Evolutionary conservation across 202 grass and related monocot species (phyloP).

Genomic region (Panicum virgatum): DNA sequence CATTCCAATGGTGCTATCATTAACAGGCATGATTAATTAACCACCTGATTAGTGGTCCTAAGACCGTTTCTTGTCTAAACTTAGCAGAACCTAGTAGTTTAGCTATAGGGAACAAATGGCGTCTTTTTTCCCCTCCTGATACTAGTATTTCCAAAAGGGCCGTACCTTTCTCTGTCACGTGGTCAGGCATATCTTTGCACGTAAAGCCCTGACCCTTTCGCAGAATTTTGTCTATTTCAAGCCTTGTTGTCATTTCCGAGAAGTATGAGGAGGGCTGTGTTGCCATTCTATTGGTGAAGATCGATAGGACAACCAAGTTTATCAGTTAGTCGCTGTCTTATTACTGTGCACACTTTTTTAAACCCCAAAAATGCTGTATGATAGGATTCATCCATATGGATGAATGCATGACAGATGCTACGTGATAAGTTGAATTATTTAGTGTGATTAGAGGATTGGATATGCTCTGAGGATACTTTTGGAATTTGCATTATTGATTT

Average conservation of each 20-base stretch:
- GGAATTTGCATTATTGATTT: constrained; percentile 48
- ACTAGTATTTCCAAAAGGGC: constrained; percentile 2
- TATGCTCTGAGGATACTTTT: constrained; percentile 31
- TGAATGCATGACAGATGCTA: background rate
- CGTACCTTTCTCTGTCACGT: constrained; percentile 39
- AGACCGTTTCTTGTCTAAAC: constrained; percentile 26
- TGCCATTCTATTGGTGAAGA: background rate
- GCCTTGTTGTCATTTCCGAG: constrained; percentile 21
- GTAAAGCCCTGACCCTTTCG: constrained; percentile 16
- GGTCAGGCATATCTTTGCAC: constrained; percentile 32
- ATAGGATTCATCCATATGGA: constrained; percentile 34
- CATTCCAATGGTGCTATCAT: constrained; percentile 6
- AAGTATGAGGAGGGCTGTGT: constrained; percentile 8
- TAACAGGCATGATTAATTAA: constrained; percentile 17
- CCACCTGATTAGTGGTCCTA: constrained; percentile 29
- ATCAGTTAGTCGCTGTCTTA: constrained; percentile 40
- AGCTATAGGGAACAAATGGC: constrained; percentile 33
- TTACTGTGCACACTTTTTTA: constrained; percentile 17
- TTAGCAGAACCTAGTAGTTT: constrained; percentile 34
- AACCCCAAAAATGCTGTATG: background rate
- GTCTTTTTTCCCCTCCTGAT: background rate
- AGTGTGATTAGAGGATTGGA: constrained; percentile 26
- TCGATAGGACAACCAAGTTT: constrained; percentile 39
- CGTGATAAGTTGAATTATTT: constrained; percentile 28
- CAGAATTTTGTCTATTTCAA: constrained; percentile 29